Evolutionary conservation across 2,329 filamentous ascomycete species (phyloP), one percentile per base, ranked within the genome.

Genomic region (Arthrobotrys sinensis): DNA sequence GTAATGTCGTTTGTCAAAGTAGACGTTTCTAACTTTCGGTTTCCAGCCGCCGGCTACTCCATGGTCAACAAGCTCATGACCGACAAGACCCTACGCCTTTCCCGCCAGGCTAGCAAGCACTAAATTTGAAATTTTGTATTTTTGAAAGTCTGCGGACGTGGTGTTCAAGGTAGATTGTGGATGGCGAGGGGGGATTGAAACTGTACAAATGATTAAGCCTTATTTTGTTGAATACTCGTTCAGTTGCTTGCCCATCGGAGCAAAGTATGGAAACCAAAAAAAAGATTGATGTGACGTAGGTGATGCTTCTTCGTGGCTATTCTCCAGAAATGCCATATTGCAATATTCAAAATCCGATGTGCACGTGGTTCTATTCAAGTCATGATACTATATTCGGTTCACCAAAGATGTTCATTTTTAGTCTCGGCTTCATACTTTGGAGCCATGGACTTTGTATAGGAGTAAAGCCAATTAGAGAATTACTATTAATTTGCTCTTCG

Each of bases 1-100:
- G n/a, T 83, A 78, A 55, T 28, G 46, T 64, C 32, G 12, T 45
- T 16, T 10, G 34, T 60, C 11, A 24, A 10, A 16, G 1, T 36
- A 7, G 10, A 19, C 3, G 0, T 48, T 63, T 64, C 60, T 64
- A 64, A 48, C 62, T 55, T 48, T 57, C 43, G 11, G 5, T n/a
- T 48, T 60, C 86, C 88, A 84, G 93, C 93, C 82, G 96, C 92
- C 83, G 85, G 87, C 84, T 98, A 97, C 89, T 96, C 94, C 76
- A 87, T 92, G 86, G 84, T 85, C 84, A 91, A 91, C 85, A 97
- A 98, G 88, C 90, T 99, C 84, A 85, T 46, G 64, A 79, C 45
- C 40, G 76, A 79, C 55, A 79, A 73, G 68, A 69, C 63, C 10
- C 53, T 79, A 52, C 68, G 76, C 63, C 69, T 79, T 32, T 65